Evolutionary conservation across 2,329 filamentous ascomycete genomes (phyloP).

Genomic region (Teratosphaeria zuluensis): DNA sequence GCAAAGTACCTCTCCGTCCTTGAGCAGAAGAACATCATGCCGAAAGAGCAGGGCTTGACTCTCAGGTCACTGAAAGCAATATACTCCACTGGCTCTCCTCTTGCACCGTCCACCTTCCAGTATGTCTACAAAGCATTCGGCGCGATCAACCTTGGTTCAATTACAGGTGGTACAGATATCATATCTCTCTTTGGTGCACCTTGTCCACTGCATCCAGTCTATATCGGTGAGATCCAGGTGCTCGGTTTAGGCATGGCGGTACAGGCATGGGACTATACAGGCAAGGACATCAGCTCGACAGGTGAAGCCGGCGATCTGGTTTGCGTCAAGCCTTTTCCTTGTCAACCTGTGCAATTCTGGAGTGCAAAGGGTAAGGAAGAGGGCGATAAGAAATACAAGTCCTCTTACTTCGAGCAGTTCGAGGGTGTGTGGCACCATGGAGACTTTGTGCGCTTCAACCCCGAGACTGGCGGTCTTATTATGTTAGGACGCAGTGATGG

Average conservation of each 20-base stretch:
- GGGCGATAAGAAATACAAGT: constrained; percentile 66
- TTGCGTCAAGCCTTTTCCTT: constrained; percentile 77
- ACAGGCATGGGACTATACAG: constrained; percentile 42
- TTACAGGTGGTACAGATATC: constrained; percentile 94
- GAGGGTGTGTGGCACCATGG: constrained; percentile 80
- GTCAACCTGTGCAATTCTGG: constrained; percentile 85
- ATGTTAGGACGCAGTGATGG: constrained; percentile 93
- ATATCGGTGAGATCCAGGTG: constrained; percentile 42
- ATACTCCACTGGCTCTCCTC: constrained; percentile 85
- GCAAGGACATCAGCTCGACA: constrained; percentile 47
- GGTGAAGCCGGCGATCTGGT: constrained; percentile 79
- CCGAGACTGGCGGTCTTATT: constrained; percentile 63
- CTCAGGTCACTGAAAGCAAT: constrained; percentile 61
- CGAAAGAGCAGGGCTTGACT: constrained; percentile 48
- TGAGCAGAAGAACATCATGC: constrained; percentile 64
- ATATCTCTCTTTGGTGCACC: constrained; percentile 88
- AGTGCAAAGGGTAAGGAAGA: constrained; percentile 56
- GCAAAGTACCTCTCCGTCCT: constrained; percentile 88
- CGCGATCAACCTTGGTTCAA: constrained; percentile 77
- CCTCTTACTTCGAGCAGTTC: constrained; percentile 84
- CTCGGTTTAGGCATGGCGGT: constrained; percentile 43
- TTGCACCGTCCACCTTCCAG: constrained; percentile 84
- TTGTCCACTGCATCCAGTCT: constrained; percentile 45
- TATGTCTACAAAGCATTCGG: constrained; percentile 85
- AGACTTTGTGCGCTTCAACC: constrained; percentile 72